A percentile compares a stretch with the other conserved stretches of the same genome.
Conservation (phyloP, 768 basidiomycete species). For the Hypsizygus marmoreus region DNA sequence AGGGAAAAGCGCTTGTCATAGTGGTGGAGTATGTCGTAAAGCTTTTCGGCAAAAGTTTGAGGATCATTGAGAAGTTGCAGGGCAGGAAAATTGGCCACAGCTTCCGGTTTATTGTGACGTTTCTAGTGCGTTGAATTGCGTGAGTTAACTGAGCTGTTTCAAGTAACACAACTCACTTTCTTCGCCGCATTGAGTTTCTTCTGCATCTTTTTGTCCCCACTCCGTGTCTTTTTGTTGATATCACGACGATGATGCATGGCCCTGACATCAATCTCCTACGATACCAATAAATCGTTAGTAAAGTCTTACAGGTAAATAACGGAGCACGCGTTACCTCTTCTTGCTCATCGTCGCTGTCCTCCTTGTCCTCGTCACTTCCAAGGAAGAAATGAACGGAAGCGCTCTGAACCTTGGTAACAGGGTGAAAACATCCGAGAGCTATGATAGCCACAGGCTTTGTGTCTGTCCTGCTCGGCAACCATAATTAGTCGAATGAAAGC, state of each 20-base stretch:
- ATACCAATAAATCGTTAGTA: conserved; percentile 13
- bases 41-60: conserved; percentile 92
- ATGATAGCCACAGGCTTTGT: conserved; percentile 92
- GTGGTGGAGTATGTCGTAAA: conserved; percentile 79
- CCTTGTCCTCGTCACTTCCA: conserved; percentile 78
- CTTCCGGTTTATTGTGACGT: conserved; percentile 29
- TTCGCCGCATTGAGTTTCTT: conserved; percentile 74
- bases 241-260: conserved; percentile 83
- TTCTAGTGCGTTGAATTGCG: conserved; percentile 30
- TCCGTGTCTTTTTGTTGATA: conserved; percentile 90
- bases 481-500: conserved; percentile 5
- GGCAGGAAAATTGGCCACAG: conserved; percentile 81
- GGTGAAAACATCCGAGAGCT: conserved; percentile 90
- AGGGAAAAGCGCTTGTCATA: conserved; percentile 96
- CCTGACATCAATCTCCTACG: conserved; percentile 67
- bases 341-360: conserved; percentile 71
- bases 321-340: conserved; percentile 44
- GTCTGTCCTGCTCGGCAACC: conserved; percentile 63
- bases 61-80: conserved; percentile 93
- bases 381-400: conserved; percentile 97
- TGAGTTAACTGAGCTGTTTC: neutral
- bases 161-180: conserved; percentile 47
- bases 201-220: conserved; percentile 78
- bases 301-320: neutral
- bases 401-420: conserved; percentile 90